A percentile compares a stretch with the other conserved stretches of the same genome.
Conservation (phyloP, 805 yeast genomes). For the Teunomyces atbi region DNA sequence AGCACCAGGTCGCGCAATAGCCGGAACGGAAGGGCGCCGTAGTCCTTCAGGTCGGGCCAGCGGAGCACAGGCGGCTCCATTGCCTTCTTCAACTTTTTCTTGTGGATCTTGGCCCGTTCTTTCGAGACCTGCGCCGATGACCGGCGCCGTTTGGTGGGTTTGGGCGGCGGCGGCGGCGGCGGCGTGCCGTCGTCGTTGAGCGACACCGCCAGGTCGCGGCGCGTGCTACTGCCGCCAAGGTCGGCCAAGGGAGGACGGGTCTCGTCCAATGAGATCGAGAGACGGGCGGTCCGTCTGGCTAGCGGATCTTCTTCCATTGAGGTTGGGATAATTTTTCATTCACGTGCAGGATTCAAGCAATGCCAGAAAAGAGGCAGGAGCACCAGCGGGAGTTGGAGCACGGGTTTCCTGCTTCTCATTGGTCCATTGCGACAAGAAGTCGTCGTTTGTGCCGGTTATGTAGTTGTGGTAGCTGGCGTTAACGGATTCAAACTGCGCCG, state of each 20-base stretch:
- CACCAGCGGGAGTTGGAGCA: too few relatives aligned
- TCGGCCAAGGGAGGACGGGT: too few relatives aligned
- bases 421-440: neutral
- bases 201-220: slow-evolving; percentile 25
- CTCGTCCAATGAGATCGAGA: slow-evolving; percentile 24
- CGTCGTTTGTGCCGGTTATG: slow-evolving; percentile 3
- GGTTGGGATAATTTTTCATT: neutral
- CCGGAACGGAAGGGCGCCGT: slow-evolving; percentile 14
- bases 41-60: neutral
- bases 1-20: slow-evolving; percentile 18
- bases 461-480: slow-evolving; percentile 14
- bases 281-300: slow-evolving; percentile 24
- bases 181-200: slow-evolving; percentile 16
- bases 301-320: slow-evolving; percentile 18
- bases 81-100: slow-evolving; percentile 32
- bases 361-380: too few relatives aligned
- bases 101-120: slow-evolving; percentile 23
- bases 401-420: too few relatives aligned
- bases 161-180: too few relatives aligned
- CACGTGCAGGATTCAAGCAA: too few relatives aligned
- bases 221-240: neutral
- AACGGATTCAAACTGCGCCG: slow-evolving; percentile 16
- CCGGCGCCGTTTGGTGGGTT: slow-evolving; percentile 32
- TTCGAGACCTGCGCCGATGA: slow-evolving; percentile 31
- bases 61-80: slow-evolving; percentile 21